Evolutionary conservation across 345 rosid species (phyloP).

Genomic region (Lenwebbia sp.): DNA sequence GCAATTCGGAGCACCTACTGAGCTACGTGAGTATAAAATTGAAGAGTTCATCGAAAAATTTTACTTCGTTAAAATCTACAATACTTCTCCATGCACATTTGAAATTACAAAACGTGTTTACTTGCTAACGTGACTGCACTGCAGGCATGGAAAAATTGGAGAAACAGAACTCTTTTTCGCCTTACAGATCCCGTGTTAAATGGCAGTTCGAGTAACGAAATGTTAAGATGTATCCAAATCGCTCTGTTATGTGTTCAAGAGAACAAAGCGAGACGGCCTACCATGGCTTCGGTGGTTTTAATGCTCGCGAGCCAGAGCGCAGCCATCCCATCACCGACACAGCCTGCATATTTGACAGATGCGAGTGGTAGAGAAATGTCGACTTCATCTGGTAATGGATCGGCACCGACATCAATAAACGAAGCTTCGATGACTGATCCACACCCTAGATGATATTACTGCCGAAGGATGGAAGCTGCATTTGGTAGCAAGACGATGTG

Average conservation of each 20-base stretch:
- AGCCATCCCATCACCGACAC: not conserved
- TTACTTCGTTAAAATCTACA: not conserved
- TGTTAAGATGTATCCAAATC: not conserved
- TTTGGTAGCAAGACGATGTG: not conserved
- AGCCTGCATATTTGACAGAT: not conserved
- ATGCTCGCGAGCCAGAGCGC: not conserved
- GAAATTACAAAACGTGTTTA: not conserved
- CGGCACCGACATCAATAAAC: not conserved
- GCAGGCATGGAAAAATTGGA: no score
- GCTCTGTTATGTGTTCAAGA: not conserved
- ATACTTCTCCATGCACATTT: not conserved
- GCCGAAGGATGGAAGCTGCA: not conserved
- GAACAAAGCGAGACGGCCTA: not conserved
- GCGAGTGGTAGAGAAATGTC: not conserved
- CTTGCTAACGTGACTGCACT: no score
- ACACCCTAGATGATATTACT: not conserved
- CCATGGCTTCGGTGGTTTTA: not conserved
- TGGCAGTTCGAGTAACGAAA: no score
- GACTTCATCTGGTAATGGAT: not conserved
- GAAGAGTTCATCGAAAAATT: not conserved
- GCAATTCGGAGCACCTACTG: not conserved
- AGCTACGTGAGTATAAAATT: not conserved
- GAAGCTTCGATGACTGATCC: not conserved
- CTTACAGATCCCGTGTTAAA: no score
- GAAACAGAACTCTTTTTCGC: no score